Evolutionary conservation across 441 rosid species (phyloP), one percentile per base, ranked within the genome.

Genomic region (Mallotus japonicus): DNA sequence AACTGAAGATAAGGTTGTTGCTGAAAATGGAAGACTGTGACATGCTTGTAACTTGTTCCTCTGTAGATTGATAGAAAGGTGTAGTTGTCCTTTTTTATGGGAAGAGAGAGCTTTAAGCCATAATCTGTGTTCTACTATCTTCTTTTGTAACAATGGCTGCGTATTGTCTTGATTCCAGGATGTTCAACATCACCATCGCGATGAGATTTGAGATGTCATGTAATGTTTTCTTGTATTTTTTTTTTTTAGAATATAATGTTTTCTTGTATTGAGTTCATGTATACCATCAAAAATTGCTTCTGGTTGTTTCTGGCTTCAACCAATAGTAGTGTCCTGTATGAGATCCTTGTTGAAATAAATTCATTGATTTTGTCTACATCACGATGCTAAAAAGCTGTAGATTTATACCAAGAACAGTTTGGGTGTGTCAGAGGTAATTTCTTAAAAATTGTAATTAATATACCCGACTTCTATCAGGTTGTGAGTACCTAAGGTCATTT

Each of bases 21-120:
- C 72, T 67, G 87, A 81, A n/a, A 83, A 75, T 15, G 83, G 82
- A 60, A 75, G 82, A 58, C 70, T 56, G 17, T 81, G 74, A 79
- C 51, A 50, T 46, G 6, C 40, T 37, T 37, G 20, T 62, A 42
- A 4, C 19, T 50, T 50, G 16, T 28, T 58, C 34, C 59, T 8
- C 32, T 12, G 37, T 7, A 54, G 5, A 16, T 9, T 24, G 3
- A 15, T 15, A 53, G 59, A 62, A 46, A 67, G 62, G 24, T n/a
- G 7, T 11, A 46, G 4, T 24, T 20, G 13, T 44, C 12, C 49
- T 44, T 0, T 44, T 44, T 44, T 44, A 5, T 44, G 1, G 12
- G 7, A 8, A 8, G 12, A 44, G 49, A 8, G 49, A 44, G 49
- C 49, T 44, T 8, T 44, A 44, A 44, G 49, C 3, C 9, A 44